These are phyloP conservation scores for Axilococcus clingmanii DNA, from an alignment of 139 green algal genomes.

Conservation along the genomic window DNA sequence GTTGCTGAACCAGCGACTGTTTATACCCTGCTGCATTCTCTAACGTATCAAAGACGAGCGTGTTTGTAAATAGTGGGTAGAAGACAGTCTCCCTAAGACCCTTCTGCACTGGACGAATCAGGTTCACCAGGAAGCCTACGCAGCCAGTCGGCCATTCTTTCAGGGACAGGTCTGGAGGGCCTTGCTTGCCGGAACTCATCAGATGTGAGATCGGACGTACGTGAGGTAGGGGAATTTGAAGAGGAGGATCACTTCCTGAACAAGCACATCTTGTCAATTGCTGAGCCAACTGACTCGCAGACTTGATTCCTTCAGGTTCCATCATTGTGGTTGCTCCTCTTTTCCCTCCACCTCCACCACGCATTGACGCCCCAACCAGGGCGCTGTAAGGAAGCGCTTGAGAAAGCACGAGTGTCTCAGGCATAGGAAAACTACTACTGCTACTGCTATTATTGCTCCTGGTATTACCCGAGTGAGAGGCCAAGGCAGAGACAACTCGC, in stretches of 20 bases:
- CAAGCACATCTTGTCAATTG: constrained; percentile 35
- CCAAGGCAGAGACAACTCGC: constrained; percentile 24
- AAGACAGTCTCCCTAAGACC: constrained; percentile 39
- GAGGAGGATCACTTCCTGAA: constrained; percentile 33
- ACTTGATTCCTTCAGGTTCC: constrained; percentile 16
- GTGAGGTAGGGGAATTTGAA: constrained; percentile 54
- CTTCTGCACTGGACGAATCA: constrained; percentile 34
- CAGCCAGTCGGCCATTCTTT: constrained; percentile 48
- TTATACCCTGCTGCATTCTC: constrained; percentile 41
- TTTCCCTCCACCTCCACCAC: no score
- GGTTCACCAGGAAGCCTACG: constrained; percentile 57
- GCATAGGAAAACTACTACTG: constrained; percentile 7
- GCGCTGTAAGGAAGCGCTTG: neutral
- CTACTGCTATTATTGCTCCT: no score
- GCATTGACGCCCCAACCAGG: no score
- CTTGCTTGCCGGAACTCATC: neutral
- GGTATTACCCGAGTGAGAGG: no score
- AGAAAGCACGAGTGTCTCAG: constrained; percentile 6
- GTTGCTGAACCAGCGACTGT: constrained; percentile 24
- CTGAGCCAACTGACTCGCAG: constrained; percentile 15
- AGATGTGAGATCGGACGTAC: neutral
- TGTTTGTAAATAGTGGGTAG: constrained; percentile 28
- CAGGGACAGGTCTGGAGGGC: neutral
- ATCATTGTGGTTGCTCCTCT: no score
- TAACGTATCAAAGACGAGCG: constrained; percentile 54